These are phyloP conservation scores for Peniophora sp. DNA, from an alignment of 1,284 basidiomycete genomes.

Conservation along the genomic window DNA sequence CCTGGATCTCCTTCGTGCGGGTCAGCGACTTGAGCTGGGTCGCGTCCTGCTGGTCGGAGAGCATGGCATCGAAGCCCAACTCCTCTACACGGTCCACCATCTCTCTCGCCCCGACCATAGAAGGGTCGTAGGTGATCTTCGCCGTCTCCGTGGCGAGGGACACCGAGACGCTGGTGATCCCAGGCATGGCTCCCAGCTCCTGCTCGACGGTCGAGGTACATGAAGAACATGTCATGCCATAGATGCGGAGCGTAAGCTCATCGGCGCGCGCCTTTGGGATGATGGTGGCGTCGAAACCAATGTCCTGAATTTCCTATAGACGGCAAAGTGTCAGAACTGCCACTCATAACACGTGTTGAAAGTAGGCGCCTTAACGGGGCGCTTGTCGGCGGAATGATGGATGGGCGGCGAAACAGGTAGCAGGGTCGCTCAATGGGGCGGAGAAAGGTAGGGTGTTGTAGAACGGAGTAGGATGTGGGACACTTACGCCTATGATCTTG, in stretches of 20 bases:
- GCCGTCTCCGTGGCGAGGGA: conserved; percentile 70
- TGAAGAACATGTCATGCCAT: conserved; percentile 87
- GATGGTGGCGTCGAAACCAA: conserved; percentile 83
- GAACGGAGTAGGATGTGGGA: neutral
- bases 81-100: conserved; percentile 85
- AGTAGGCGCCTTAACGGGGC: too few relatives aligned
- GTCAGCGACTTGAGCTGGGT: conserved; percentile 89
- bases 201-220: conserved; percentile 77
- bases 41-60: conserved; percentile 75
- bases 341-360: neutral
- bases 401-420: neutral
- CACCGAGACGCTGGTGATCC: conserved; percentile 66
- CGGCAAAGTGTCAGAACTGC: conserved; percentile 9
- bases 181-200: conserved; percentile 64
- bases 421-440: neutral
- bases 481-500: conserved; percentile 67
- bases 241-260: conserved; percentile 68
- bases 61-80: conserved; percentile 85
- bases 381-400: too few relatives aligned
- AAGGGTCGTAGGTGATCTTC: conserved; percentile 71
- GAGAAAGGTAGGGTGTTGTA: neutral
- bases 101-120: conserved; percentile 70
- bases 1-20: conserved; percentile 85
- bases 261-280: conserved; percentile 60
- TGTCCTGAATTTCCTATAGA: conserved; percentile 86